phyloP scores from a whole-genome alignment of 331 rosid species.

The Acacia pycnantha region DNA sequence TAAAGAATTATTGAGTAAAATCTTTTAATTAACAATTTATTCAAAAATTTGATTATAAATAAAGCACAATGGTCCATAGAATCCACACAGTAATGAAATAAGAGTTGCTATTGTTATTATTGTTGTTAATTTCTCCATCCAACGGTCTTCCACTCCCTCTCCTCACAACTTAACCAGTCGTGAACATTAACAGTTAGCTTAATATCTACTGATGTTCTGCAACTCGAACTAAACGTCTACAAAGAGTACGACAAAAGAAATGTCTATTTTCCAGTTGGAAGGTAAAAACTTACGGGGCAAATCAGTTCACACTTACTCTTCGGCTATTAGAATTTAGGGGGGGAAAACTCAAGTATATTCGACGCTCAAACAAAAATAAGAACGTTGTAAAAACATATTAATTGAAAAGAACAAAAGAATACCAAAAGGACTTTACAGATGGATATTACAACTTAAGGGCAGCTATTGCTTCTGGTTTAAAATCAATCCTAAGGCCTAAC shows the following conservation, averaged over 20 bases:
- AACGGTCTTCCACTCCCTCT: not conserved
- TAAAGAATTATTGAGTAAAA: not conserved
- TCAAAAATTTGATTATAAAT: no score
- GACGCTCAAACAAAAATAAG: constrained; percentile 15
- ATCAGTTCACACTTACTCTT: constrained; percentile 3
- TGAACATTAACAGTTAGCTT: not conserved
- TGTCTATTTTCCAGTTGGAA: not conserved
- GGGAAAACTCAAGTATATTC: not conserved
- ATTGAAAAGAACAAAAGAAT: constrained; percentile 38
- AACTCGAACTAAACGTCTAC: not conserved
- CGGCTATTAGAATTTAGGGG: constrained; percentile 4
- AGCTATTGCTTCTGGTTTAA: constrained; percentile 91
- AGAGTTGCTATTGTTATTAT: no score
- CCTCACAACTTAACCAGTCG: not conserved
- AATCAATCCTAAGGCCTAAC: constrained; percentile 87
- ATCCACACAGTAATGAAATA: no score
- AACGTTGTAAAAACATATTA: constrained; percentile 25
- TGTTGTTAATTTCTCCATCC: not conserved
- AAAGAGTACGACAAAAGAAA: constrained; percentile 2
- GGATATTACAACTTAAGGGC: constrained; percentile 71
- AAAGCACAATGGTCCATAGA: no score
- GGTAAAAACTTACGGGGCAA: constrained; percentile 4
- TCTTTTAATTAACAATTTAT: no score
- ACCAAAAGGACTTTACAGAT: constrained; percentile 14
- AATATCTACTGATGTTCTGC: not conserved